Evolutionary conservation across 768 basidiomycete species (phyloP), one percentile per base, ranked within the genome.

Genomic region (Suillus luteus): DNA sequence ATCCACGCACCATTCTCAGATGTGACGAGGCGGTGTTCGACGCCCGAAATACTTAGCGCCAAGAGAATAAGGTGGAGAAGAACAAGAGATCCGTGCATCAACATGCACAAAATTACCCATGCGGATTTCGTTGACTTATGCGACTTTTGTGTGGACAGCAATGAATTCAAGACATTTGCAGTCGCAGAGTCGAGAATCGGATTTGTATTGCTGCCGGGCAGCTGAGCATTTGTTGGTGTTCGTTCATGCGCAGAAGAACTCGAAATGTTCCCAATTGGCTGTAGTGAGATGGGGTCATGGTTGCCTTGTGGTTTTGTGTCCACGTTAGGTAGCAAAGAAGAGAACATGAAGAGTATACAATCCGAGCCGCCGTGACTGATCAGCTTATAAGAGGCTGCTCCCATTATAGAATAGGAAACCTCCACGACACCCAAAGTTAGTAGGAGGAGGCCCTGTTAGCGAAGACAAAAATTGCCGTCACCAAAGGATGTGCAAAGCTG

Each of bases 21-120:
- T 19, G 38, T 37, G 40, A 49, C 38, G 27, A 65, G 15, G 19
- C n/a, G 31, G 55, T 48, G 64, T 27, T 65, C 64, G 12, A 55
- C 14, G 9, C 48, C 41, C 5, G 37, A 48, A 40, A 46, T 24
- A 9, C 33, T 27, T 10, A 67, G 15, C 22, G 35, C 63, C 22
- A 68, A 6, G 27, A 64, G 46, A 10, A 57, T 8, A 22, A 64
- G 9, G 57, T 69, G 65, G 22, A 69, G 40, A 46, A 59, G 17
- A 37, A 69, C 62, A 12, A 69, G 58, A n/a, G 37, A 27, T 57
- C 15, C 38, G 10, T 57, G 55, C 38, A 57, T 24, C 17, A 40
- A 27, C 15, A 37, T 5, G 9, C 55, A 57, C 17, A 57, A 0
- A 40, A 57, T 40, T 17, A 5, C 9, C 10, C 15, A 40, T 11